These are phyloP conservation scores for Eudorina sp. DNA, from an alignment of 139 green algal species.

Conservation along the genomic window DNA sequence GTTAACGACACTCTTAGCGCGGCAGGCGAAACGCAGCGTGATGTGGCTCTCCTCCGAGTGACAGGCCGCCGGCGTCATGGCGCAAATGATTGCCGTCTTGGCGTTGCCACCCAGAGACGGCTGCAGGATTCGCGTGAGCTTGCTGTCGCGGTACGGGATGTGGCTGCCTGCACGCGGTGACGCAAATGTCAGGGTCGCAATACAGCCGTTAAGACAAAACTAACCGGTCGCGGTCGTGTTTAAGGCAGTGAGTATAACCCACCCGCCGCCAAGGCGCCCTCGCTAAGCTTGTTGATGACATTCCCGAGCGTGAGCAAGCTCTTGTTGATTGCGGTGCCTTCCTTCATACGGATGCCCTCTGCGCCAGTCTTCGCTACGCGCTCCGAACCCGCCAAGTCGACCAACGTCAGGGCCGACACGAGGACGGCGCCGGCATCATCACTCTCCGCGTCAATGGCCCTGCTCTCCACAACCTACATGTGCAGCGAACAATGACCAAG, in stretches of 20 bases:
- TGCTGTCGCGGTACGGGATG: constrained; percentile 92
- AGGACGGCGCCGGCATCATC: constrained; percentile 77
- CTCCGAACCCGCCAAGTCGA: constrained; percentile 95
- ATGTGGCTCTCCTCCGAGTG: constrained; percentile 93
- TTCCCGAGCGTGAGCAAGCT: constrained; percentile 90
- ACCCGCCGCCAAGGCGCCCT: constrained; percentile 73
- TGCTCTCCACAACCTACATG: constrained; percentile 84
- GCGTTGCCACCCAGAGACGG: constrained; percentile 95
- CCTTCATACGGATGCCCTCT: constrained; percentile 94
- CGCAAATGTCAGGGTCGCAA: too few relatives aligned
- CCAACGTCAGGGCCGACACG: constrained; percentile 90
- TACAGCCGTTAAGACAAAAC: too few relatives aligned
- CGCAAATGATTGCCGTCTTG: constrained; percentile 96
- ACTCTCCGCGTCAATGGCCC: constrained; percentile 60
- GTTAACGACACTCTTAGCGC: constrained; percentile 96
- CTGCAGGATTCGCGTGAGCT: constrained; percentile 95
- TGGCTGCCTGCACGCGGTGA: constrained; percentile 81
- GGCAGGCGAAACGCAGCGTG: constrained; percentile 83
- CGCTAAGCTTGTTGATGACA: constrained; percentile 97
- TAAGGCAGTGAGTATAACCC: too few relatives aligned
- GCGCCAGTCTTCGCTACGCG: constrained; percentile 93
- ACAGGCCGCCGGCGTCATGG: constrained; percentile 88
- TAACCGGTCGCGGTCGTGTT: too few relatives aligned
- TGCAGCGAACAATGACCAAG: background rate
- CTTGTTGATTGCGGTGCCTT: constrained; percentile 97